Evolutionary conservation across 1,284 basidiomycete species (phyloP).

Genomic region (Trichosporon faecale): DNA sequence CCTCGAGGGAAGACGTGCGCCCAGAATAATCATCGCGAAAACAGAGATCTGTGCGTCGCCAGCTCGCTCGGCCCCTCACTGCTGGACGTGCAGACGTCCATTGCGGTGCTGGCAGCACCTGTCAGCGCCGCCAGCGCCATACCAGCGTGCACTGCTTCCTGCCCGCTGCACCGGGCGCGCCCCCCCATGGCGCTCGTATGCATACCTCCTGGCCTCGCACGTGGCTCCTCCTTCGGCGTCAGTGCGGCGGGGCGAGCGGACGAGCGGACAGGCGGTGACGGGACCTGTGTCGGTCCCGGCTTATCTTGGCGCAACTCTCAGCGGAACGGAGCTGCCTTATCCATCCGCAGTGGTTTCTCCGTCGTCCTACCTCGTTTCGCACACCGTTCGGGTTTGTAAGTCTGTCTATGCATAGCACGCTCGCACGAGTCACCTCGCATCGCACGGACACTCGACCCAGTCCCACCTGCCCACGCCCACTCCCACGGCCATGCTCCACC

Average conservation of each 20-base stretch:
- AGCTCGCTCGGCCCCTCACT: neutral
- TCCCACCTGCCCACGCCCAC: too few species aligned
- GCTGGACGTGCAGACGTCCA: neutral
- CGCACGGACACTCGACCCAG: too few species aligned
- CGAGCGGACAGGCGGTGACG: too few species aligned
- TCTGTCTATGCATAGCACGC: too few species aligned
- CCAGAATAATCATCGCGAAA: constrained; percentile 1
- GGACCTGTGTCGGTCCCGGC: neutral
- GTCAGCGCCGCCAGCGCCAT: too few species aligned
- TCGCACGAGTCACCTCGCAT: too few species aligned
- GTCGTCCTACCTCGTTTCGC: too few species aligned
- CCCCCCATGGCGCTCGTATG: neutral
- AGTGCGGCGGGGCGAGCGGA: too few species aligned
- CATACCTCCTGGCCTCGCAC: neutral
- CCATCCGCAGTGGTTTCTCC: neutral
- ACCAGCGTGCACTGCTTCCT: neutral
- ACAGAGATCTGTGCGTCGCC: neutral
- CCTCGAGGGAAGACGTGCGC: neutral
- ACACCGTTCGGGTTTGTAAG: neutral
- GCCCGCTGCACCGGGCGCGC: too few species aligned
- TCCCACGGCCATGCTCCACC: neutral
- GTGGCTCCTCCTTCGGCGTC: neutral
- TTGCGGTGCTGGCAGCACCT: too few species aligned
- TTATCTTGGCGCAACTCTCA: neutral
- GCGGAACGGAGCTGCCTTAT: neutral